Base-by-base conservation (phyloP, 1,284 basidiomycete species). In the Marasmius oreades region DNA sequence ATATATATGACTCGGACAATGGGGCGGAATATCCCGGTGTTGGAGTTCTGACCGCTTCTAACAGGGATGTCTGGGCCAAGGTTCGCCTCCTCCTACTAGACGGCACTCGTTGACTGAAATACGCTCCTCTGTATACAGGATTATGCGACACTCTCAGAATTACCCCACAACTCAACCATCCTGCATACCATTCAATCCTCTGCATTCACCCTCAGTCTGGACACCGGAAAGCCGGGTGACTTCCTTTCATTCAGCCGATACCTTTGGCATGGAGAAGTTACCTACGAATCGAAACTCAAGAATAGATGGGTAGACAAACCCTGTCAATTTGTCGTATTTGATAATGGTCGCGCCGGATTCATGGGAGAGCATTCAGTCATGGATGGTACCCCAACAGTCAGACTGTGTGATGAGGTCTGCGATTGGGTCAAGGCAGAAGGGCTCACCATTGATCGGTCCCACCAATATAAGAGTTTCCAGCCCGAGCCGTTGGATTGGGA, bases 281-380 rank as follows among this genome's bases (percentile, higher is more conserved):
- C 72, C n/a, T 67, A 71, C n/a, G 76, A 79, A 16, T 64, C 79
- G 39, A 84, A 85, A 10, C 75, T 90, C 28, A 78, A 80, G 36
- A 89, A 88, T 62, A 81, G 89, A 44, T 92, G 87, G 85, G 85
- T 88, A 47, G 92, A 94, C 70, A 94, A 93, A 70, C 92, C 92
- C 7, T 73, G 88, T 53, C 87, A 95, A 69, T 88, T 93, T 69
- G 77, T 93, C 58, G 80, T 93, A 7, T 90, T 82, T 63, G 88
- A 92, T 67, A 92, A 94, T 64, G 84, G 79, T 22, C 77, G 82
- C 58, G 86, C 91, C 1, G 94, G 93, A 4, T 75, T 93, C 63
- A 88, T 95, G 82, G 94, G 94, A 54, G 94, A 96, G 71, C 93
- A 96, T 71, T 92, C 90, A 16, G 81, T 92, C 62, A 95, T 95